A percentile compares a stretch with the other conserved stretches of the same genome.
phyloP scores from a whole-genome alignment of 441 rosid genomes.

The Arabidopsis hybrid region DNA sequence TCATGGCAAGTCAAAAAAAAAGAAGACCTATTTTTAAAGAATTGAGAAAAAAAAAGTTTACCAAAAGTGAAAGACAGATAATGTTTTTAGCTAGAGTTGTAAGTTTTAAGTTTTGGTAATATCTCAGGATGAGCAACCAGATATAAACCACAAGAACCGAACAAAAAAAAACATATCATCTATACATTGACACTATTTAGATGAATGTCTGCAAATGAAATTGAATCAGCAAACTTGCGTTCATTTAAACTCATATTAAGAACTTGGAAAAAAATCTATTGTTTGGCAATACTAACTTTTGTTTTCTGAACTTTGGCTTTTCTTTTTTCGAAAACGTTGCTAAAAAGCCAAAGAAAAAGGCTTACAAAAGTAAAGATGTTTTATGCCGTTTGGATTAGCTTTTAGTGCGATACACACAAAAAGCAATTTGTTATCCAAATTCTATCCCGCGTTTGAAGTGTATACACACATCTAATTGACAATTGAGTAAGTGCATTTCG shows the following conservation, averaged over 20 bases:
- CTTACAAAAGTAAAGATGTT: not conserved
- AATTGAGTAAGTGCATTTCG: not conserved
- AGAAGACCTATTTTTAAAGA: not conserved
- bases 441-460: not conserved
- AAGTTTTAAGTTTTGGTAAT: no score
- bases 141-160: no score
- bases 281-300: not conserved
- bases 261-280: not conserved
- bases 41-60: not conserved
- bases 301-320: not conserved
- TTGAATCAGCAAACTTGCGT: not conserved
- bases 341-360: conserved; percentile 1
- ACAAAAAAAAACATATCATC: not conserved
- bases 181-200: not conserved
- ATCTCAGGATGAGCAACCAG: no score
- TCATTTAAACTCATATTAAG: not conserved
- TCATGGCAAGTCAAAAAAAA: not conserved
- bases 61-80: not conserved
- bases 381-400: conserved; percentile 8
- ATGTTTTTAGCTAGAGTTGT: not conserved
- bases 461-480: not conserved
- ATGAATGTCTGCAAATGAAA: not conserved
- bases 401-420: not conserved
- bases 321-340: not conserved
- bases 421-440: not conserved